Conservation (phyloP, 192 early-diverging fungal genomes). For the Gaertneriomyces semiglobifer region DNA sequence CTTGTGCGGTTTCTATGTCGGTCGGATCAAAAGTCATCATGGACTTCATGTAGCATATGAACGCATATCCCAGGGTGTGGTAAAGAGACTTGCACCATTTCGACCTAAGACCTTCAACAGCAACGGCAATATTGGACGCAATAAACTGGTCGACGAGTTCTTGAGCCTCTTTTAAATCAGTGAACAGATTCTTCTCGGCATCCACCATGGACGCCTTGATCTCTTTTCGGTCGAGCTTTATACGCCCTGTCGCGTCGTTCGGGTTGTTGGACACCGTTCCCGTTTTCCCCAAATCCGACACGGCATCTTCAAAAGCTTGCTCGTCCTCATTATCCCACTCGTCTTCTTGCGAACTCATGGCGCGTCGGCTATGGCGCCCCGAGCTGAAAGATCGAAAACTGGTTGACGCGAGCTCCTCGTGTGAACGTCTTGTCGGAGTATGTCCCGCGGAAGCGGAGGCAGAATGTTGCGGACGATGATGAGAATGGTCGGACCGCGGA, state of each 20-base stretch:
- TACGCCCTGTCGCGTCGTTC: background rate
- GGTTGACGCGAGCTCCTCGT: too few relatives aligned
- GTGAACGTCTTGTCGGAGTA: too few relatives aligned
- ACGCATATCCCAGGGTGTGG: constrained; percentile 66
- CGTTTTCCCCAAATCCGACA: background rate
- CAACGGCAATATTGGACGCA: constrained; percentile 67
- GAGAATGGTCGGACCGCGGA: too few relatives aligned
- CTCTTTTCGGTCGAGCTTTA: constrained; percentile 11
- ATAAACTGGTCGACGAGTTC: constrained; percentile 72
- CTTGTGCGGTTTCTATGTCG: constrained; percentile 64
- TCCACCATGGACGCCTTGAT: constrained; percentile 20
- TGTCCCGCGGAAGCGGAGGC: too few relatives aligned
- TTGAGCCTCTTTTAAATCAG: constrained; percentile 58
- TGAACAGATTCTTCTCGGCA: constrained; percentile 22
- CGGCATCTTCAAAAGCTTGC: constrained; percentile 13
- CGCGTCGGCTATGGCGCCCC: too few relatives aligned
- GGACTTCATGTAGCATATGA: constrained; percentile 66
- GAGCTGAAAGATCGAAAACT: too few relatives aligned
- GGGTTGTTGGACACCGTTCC: background rate
- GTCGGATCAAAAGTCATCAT: constrained; percentile 73
- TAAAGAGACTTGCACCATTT: constrained; percentile 61
- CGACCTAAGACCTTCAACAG: constrained; percentile 54
- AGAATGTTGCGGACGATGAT: too few relatives aligned
- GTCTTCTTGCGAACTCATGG: background rate
- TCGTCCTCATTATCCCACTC: constrained; percentile 6